These are phyloP conservation scores for Tricholoma bakamatsutake DNA, from an alignment of 768 basidiomycete species.

Conservation along the genomic window DNA sequence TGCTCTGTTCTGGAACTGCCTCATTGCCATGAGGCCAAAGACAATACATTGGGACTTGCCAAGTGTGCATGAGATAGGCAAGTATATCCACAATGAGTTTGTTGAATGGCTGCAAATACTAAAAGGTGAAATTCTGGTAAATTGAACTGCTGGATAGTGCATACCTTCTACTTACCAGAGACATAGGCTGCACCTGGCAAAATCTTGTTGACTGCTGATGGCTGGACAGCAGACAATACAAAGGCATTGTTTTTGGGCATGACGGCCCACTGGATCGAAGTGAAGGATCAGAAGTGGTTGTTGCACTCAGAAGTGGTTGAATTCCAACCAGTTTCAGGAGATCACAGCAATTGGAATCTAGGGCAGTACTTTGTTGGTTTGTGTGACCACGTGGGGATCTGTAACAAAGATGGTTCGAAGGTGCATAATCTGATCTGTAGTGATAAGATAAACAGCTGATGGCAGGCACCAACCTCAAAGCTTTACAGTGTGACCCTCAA, in stretches of 20 bases:
- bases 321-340: too few relatives aligned
- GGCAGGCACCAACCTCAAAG: too few relatives aligned
- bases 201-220: too few relatives aligned
- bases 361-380: constrained; percentile 19
- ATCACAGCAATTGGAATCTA: constrained; percentile 3
- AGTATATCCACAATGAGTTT: constrained; percentile 15
- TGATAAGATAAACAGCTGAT: not conserved
- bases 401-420: constrained; percentile 12
- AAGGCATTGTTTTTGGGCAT: constrained; percentile 11
- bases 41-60: constrained; percentile 2
- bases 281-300: constrained; percentile 15
- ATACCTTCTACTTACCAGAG: too few relatives aligned
- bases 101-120: constrained; percentile 1
- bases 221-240: constrained; percentile 16
- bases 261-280: constrained; percentile 18
- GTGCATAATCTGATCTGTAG: constrained; percentile 8
- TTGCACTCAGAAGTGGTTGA: constrained; percentile 15
- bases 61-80: constrained; percentile 8
- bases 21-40: not conserved
- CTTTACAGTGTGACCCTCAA: not conserved
- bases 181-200: constrained; percentile 14
- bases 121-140: too few relatives aligned
- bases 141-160: too few relatives aligned
- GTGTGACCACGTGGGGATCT: too few relatives aligned
- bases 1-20: not conserved